Evolutionary conservation across 225 moss, liverwort and hornwort genomes (phyloP).

Genomic region (Pseudisothecium myosuroides): DNA sequence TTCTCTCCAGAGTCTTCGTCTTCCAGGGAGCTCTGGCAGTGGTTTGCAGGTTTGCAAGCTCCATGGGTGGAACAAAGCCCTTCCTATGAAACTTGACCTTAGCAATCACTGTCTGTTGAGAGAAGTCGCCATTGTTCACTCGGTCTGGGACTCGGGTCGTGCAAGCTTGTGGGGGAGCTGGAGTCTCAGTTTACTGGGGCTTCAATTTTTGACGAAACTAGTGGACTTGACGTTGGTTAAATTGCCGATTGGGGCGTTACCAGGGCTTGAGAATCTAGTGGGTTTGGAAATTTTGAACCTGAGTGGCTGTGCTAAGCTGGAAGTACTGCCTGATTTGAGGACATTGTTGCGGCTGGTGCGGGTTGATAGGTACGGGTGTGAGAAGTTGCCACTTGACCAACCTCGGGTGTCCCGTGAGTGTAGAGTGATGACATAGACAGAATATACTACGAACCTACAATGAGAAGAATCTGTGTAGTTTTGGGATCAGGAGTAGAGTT

Average conservation of each 20-base stretch:
- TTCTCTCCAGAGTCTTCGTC: neutral
- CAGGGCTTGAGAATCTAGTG: neutral
- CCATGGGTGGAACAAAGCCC: slow-evolving; percentile 1
- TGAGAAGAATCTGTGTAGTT: neutral
- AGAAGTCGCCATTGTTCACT: neutral
- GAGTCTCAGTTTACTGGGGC: neutral
- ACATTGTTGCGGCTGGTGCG: neutral
- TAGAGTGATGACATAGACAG: neutral
- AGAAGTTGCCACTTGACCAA: neutral
- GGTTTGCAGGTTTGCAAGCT: neutral
- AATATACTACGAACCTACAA: neutral
- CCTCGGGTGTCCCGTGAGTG: neutral
- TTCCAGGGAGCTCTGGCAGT: neutral
- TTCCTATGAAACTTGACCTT: neutral
- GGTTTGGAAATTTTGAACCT: neutral
- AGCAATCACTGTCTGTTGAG: neutral
- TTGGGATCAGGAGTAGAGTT: neutral
- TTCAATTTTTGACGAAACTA: neutral
- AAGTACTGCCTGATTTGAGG: neutral
- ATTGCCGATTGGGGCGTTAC: neutral
- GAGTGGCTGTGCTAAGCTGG: neutral
- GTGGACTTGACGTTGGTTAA: neutral
- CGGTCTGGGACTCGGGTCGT: neutral
- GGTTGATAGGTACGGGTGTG: neutral
- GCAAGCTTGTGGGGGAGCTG: neutral